Evolutionary conservation across 75 land plant genomes (phyloP), one percentile per base, ranked within the genome.

Genomic region (Selaginella tamariscina): DNA sequence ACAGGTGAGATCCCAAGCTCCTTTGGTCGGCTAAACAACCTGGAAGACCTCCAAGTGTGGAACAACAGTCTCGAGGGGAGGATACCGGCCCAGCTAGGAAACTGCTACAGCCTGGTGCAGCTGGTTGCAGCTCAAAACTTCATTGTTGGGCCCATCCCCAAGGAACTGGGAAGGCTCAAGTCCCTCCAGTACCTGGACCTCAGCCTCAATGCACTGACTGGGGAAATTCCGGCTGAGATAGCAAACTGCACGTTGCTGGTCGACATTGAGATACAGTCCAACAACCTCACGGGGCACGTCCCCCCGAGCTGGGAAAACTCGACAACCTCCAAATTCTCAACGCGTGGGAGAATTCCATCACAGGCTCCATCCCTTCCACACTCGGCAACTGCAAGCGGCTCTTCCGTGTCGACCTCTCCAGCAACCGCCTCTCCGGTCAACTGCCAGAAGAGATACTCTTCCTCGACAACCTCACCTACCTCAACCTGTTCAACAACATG

Each of bases 321-420:
- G 27, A 59, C 9, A 5, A 59, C 26, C 62, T 59, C 9, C n/a
- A 59, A n/a, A 59, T 21, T 59, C 21, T 59, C n/a, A 59, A 59
- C 26, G 27, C 21, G 18, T 59, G 62, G 62, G 62, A 27, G 8
- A 59, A 59, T n/a, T 5, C 5, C 8, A 2, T 59, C 24, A 27
- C 62, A 9, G 62, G 62, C 0, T 32, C 57, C 32, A 78, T 84
- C 65, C 86, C 86, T 21, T 15, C 72, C 13, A 68, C 74, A 1
- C 55, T 84, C 24, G 86, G 86, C 0, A 23, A 23, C 24, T 59
- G 62, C 62, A 59, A n/a, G 26, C 23, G 23, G 62, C 62, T 59
- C 21, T 21, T 59, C 23, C 62, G 62, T 2, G 21, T 59, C 62
- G 62, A 59, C 26, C 62, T 59, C 24, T 59, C 62, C 23, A 27